A percentile compares a stretch with the other conserved stretches of the same genome.
Evolutionary conservation across 2,329 filamentous ascomycete genomes (phyloP).

Genomic region (Fusarium hainanense): DNA sequence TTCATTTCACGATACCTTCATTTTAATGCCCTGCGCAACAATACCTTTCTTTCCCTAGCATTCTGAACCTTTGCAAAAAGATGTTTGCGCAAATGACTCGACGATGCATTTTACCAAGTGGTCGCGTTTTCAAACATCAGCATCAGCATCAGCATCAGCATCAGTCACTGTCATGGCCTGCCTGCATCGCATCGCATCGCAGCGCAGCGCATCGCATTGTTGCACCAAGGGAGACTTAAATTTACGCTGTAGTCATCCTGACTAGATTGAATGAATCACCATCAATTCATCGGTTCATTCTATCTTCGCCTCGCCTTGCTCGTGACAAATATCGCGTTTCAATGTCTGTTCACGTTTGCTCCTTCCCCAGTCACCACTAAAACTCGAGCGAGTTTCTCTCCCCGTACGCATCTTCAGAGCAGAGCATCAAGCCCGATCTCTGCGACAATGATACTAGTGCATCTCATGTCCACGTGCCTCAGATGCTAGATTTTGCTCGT

Average conservation of each 20-base stretch:
- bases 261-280: constrained; percentile 44
- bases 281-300: constrained; percentile 8
- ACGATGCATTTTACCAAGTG: constrained; percentile 34
- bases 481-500: constrained; percentile 12
- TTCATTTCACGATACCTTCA: constrained; percentile 38
- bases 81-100: constrained; percentile 12
- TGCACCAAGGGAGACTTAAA: not conserved
- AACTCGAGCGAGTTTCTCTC: constrained; percentile 27
- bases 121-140: constrained; percentile 10
- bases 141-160: not conserved
- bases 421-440: constrained; percentile 4
- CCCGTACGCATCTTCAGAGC: constrained; percentile 13
- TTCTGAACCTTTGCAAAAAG: constrained; percentile 3
- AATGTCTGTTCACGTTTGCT: constrained; percentile 16
- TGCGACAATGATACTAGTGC: constrained; percentile 16
- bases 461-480: constrained; percentile 14
- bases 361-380: constrained; percentile 7
- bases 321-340: constrained; percentile 28
- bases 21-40: constrained; percentile 17
- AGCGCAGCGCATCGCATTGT: not conserved
- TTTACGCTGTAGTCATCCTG: constrained; percentile 13
- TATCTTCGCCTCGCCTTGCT: not conserved
- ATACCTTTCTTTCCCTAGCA: not conserved
- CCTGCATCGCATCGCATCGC: not conserved
- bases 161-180: constrained; percentile 6